Base-by-base conservation (phyloP, 371 early-diverging fungal species). In the Blakeslea trispora region DNA sequence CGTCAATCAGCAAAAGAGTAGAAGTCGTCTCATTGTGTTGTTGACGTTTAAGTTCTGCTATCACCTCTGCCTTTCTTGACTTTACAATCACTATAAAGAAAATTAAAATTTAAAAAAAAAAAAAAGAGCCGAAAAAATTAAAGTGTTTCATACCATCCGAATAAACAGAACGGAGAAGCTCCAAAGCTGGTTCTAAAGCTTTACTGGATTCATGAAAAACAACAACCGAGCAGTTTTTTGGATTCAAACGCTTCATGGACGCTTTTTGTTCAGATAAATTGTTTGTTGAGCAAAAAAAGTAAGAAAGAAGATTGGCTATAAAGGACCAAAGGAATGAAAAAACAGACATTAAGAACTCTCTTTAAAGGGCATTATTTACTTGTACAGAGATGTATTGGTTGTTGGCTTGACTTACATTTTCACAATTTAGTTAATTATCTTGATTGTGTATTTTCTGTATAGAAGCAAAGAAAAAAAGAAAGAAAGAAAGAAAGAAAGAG, bases 1-100 rank as follows among this genome's bases (percentile, higher is more conserved):
- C 56, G 47, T 65, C 61, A 24, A 66, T 66, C 28, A 66, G 45
- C 28, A 66, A 55, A 13, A 66, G 37, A n/a, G 57, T 57, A 2
- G 41, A 57, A 18, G 37, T 57, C 24, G 42, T 57, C 35, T 52
- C 43, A 18, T 53, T 28, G 5, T 53, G 14, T 34, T 53, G 57
- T 18, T 57, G 57, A 18, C 32, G 37, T 31, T 54, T 53, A 1
- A 66, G 42, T 37, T 48, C 50, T 23, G 39, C 18, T 28, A 66
- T 49, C 3, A 61, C 39, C 17, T 66, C 47, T 19, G 23, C 13
- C 45, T 57, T 46, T 21, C 44, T 61, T 8, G 49, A 24, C 18
- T 57, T 32, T 1, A 61, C 50, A 34, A 61, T 37, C 9, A 66
- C 66, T 66, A 42, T n/a, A n/a, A n/a, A n/a, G n/a, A n/a, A n/a